Percentiles rank a stretch among this genome's conserved stretches.
phyloP scores from a whole-genome alignment of 2,329 filamentous ascomycete species.

The Colletotrichum costaricense region DNA sequence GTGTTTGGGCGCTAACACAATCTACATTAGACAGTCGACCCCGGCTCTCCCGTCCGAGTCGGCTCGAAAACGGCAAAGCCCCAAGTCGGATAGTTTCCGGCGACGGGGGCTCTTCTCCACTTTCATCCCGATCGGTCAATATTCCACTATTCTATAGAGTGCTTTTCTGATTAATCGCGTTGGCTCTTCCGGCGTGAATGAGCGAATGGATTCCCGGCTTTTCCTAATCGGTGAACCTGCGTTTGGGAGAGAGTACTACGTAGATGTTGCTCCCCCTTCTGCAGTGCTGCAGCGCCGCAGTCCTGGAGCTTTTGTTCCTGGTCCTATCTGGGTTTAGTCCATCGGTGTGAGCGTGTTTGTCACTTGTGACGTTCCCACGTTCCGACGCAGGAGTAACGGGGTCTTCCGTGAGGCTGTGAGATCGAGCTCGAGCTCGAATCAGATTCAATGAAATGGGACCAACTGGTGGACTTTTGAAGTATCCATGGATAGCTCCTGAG shows the following conservation, averaged over 20 bases:
- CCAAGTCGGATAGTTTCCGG: background rate
- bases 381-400: background rate
- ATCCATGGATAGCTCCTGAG: too few species aligned
- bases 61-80: background rate
- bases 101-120: background rate
- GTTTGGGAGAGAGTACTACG: background rate
- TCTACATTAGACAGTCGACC: background rate
- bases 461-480: too few species aligned
- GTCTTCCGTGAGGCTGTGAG: background rate
- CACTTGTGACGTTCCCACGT: background rate
- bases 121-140: background rate
- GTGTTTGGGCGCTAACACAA: background rate
- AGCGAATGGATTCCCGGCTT: background rate
- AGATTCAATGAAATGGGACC: too few species aligned
- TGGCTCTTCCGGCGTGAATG: background rate
- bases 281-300: background rate
- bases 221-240: background rate
- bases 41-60: background rate
- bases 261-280: too few species aligned
- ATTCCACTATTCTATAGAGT: background rate
- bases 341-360: background rate
- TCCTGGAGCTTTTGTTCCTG: background rate
- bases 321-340: background rate
- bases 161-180: background rate
- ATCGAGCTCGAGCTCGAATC: too few species aligned